These are phyloP conservation scores for Leccinum olivaceopallidum DNA, from an alignment of 768 basidiomycete genomes.

Conservation along the genomic window DNA sequence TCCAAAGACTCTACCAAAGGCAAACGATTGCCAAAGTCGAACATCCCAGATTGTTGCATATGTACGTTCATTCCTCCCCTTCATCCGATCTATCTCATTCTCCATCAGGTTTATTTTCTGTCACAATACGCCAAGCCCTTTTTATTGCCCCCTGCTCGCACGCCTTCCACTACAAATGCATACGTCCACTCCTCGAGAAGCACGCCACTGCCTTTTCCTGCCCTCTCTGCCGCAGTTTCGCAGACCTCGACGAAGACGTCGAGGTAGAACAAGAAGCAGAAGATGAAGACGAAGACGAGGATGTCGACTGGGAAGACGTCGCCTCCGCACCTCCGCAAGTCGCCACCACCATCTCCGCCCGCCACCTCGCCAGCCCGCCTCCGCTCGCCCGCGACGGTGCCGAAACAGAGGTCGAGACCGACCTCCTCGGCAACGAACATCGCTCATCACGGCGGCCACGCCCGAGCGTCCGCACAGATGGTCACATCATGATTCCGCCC, in stretches of 20 bases:
- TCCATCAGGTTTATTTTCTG: slow-evolving; percentile 66
- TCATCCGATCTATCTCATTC: background rate
- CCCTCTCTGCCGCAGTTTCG: slow-evolving; percentile 92
- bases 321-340: background rate
- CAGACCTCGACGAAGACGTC: slow-evolving; percentile 94
- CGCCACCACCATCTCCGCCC: slow-evolving; percentile 1
- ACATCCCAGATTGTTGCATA: slow-evolving; percentile 88
- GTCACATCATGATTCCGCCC: slow-evolving; percentile 16
- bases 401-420: slow-evolving; percentile 35
- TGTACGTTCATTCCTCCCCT: slow-evolving; percentile 51
- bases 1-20: slow-evolving; percentile 19
- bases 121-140: slow-evolving; percentile 92
- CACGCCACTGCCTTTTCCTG: slow-evolving; percentile 95
- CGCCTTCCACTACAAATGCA: slow-evolving; percentile 96
- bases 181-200: slow-evolving; percentile 83
- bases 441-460: slow-evolving; percentile 19
- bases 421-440: slow-evolving; percentile 17
- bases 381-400: slow-evolving; percentile 32
- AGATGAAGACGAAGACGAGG: slow-evolving; percentile 31
- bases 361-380: slow-evolving; percentile 24
- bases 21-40: slow-evolving; percentile 37
- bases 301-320: slow-evolving; percentile 26
- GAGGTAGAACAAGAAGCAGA: slow-evolving; percentile 57
- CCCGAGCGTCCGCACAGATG: slow-evolving; percentile 30
- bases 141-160: slow-evolving; percentile 99